These are phyloP conservation scores for Phytophthora megakarya DNA, from an alignment of 352 stramenopile genomes.

Conservation along the genomic window DNA sequence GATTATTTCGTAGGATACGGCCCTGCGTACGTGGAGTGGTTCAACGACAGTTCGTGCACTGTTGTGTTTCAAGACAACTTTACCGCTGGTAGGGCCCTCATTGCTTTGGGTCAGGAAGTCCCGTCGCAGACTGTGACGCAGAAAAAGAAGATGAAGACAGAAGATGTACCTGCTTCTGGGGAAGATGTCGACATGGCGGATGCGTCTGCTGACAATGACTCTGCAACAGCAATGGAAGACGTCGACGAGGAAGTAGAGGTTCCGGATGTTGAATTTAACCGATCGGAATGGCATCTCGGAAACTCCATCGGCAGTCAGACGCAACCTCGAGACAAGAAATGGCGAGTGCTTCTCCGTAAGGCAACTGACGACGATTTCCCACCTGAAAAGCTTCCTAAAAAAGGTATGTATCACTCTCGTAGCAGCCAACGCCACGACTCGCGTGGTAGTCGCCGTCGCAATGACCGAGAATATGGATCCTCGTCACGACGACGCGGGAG, in stretches of 20 bases:
- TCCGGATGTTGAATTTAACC: conserved; percentile 63
- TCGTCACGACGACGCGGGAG: conserved; percentile 33
- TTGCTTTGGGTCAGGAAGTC: conserved; percentile 59
- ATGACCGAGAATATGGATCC: conserved; percentile 37
- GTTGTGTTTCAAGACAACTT: conserved; percentile 83
- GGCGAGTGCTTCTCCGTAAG: conserved; percentile 71
- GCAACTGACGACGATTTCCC: conserved; percentile 82
- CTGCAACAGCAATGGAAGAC: conserved; percentile 32
- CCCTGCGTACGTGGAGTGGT: conserved; percentile 87
- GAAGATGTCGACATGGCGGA: conserved; percentile 72
- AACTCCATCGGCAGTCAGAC: conserved; percentile 56
- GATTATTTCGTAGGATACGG: conserved; percentile 81
- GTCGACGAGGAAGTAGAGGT: conserved; percentile 40
- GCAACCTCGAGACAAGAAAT: conserved; percentile 61
- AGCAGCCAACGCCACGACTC: conserved; percentile 30
- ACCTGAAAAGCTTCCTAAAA: conserved; percentile 73
- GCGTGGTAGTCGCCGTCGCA: conserved; percentile 26
- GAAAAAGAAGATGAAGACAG: conserved; percentile 32
- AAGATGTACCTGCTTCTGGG: background rate
- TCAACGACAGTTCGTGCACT: conserved; percentile 87
- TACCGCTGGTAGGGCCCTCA: conserved; percentile 65
- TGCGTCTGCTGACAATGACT: conserved; percentile 23
- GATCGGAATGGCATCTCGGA: conserved; percentile 66
- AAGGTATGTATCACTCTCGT: conserved; percentile 69
- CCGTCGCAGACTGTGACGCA: conserved; percentile 48